phyloP scores from a whole-genome alignment of 129 eudicot genomes.

The Erigeron canadensis region DNA sequence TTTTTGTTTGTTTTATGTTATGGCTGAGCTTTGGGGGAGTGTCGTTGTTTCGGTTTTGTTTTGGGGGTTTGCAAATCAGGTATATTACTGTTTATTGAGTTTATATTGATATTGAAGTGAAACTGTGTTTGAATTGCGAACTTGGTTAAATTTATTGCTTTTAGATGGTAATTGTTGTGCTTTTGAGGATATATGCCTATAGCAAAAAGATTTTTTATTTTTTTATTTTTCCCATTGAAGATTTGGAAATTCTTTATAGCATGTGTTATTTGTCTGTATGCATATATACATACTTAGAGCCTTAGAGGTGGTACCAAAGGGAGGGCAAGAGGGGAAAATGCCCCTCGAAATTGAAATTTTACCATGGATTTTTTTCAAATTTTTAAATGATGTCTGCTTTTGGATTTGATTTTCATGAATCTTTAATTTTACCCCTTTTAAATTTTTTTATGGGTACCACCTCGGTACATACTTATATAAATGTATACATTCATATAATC shows the following conservation, averaged over 20 bases:
- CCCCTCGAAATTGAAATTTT: too few relatives aligned
- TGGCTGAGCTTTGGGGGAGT: conserved; percentile 99
- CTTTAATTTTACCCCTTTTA: too few relatives aligned
- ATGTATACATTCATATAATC: too few relatives aligned
- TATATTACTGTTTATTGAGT: conserved; percentile 16
- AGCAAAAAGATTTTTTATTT: conserved; percentile 10
- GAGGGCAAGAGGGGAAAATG: too few relatives aligned
- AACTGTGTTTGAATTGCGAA: neutral
- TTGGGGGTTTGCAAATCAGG: conserved; percentile 99
- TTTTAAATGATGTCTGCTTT: too few relatives aligned
- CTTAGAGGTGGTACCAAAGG: too few relatives aligned
- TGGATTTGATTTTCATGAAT: too few relatives aligned
- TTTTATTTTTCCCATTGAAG: neutral
- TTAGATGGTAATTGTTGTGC: neutral
- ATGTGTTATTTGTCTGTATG: conserved; percentile 11
- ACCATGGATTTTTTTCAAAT: too few relatives aligned
- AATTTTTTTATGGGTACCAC: too few relatives aligned
- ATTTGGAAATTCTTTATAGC: neutral
- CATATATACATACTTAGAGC: neutral
- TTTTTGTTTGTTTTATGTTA: conserved; percentile 95
- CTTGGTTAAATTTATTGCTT: conserved; percentile 14
- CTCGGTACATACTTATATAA: neutral
- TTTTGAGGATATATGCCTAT: conserved; percentile 8
- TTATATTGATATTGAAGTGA: conserved; percentile 11
- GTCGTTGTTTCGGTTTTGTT: conserved; percentile 95